Base-by-base conservation (phyloP, 768 basidiomycete species). In the Amylocystis lapponica region DNA sequence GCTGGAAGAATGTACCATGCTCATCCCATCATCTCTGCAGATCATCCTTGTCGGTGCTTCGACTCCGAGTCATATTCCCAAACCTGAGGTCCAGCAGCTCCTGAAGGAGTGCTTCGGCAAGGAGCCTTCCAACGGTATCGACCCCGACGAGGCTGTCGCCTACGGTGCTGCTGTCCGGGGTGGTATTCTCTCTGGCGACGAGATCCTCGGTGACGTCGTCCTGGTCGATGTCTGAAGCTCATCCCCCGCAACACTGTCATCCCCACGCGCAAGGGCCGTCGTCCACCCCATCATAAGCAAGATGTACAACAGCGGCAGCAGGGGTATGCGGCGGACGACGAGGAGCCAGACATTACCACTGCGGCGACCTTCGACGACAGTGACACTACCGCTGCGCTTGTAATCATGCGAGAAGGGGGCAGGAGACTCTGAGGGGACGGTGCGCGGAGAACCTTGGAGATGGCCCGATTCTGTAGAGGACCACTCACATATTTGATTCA, bases 11-110 rank as follows among this genome's bases (percentile, higher is more conserved):
- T 27, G 29, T 17, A n/a, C 8, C 39, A 35, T n/a, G 34, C 35
- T 45, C 21, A 31, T 33, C 7, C 14, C 7, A 1, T 6, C 26
- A 2, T 22, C 5, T 38, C 2, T 23, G 6, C 36, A 82, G 85
- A 73, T 90, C 51, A 86, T 92, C 38, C 89, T 95, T 41, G 92
- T 95, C 48, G 92, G 92, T 66, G 92, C 92, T 67, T 98, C 95
- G 22, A 99, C 95, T 55, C 94, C 95, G 83, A n/a, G n/a, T n/a
- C 94, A 94, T 83, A 99, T 99, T 58, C 95, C 95, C 67, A 96
- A 96, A 75, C n/a, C n/a, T n/a, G n/a, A 95, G 75, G 92, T 99
- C 52, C 94, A 97, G 61, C 90, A 96, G 59, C 89, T 98, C 64
- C 82, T 99, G 62, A 93, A 92, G 68, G 94, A 98, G 64, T 97